Conservation (phyloP, 495 filamentous ascomycete species). For the Bombardia bombarda region DNA sequence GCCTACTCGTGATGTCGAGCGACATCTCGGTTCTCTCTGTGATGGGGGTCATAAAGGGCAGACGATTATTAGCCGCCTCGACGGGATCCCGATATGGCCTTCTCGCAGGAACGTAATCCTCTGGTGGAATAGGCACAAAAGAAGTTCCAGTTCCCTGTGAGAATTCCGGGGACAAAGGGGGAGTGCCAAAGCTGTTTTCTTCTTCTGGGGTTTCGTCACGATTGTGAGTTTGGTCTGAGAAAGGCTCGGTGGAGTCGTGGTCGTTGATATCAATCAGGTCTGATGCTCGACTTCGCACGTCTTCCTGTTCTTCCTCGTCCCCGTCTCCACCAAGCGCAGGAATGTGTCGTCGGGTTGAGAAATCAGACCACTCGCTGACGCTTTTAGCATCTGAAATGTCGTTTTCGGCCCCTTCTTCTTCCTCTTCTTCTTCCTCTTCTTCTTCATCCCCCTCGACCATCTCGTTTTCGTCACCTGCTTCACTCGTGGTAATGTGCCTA, state of each 20-base stretch:
- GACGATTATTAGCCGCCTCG: conserved; percentile 70
- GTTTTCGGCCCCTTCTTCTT: conserved; percentile 41
- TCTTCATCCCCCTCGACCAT: conserved; percentile 32
- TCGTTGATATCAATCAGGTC: conserved; percentile 25
- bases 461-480: conserved; percentile 26
- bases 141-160: conserved; percentile 35
- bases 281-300: conserved; percentile 19
- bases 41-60: conserved; percentile 98
- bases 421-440: conserved; percentile 44
- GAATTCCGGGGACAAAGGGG: conserved; percentile 21
- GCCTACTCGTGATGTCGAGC: conserved; percentile 53
- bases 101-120: conserved; percentile 71
- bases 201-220: conserved; percentile 13
- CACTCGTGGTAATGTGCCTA: conserved; percentile 49
- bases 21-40: conserved; percentile 90
- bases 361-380: conserved; percentile 78
- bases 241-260: not conserved
- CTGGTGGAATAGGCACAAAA: conserved; percentile 65
- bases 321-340: conserved; percentile 37
- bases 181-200: conserved; percentile 29
- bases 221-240: not conserved
- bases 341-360: conserved; percentile 65
- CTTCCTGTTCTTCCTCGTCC: conserved; percentile 13
- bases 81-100: conserved; percentile 68
- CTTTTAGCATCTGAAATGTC: conserved; percentile 56